Evolutionary conservation across 495 filamentous ascomycete genomes (phyloP), one percentile per base, ranked within the genome.

Genomic region (Viridothelium virens): DNA sequence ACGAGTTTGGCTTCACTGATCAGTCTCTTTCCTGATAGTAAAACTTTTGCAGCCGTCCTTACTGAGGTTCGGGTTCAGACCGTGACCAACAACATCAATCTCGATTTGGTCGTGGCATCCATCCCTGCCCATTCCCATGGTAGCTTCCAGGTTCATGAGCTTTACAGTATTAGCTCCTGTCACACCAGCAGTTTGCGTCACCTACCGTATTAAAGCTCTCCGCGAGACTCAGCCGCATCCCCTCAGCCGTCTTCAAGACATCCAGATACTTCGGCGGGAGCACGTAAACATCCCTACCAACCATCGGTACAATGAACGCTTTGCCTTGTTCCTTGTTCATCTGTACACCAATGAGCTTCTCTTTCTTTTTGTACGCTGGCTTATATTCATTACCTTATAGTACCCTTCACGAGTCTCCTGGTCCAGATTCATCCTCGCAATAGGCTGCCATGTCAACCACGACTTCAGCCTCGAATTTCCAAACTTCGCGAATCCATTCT

Each of bases 271-370:
- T 53, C 18, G 48, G 48, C 18, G 48, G 48, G 18, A 53, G 48
- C 5, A 53, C 48, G n/a, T 53, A 53, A 53, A 53, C 1, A 18
- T 53, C 48, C 1, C 10, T 53, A 14, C 48, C 48, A 5, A 53
- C 48, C 48, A 53, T 53, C 48, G 48, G 48, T 5, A 53, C 48
- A n/a, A 53, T 53, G 18, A 53, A 53, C 9, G 48, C 48, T 53
- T 53, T 53, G 5, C 48, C 48, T 53, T 53, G 48, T 25, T 18
- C 18, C 16, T 53, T 53, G 48, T 53, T 53, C 18, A 53, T 25
- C 12, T 53, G 18, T 53, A 5, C 18, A n/a, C 18, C 48, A 53
- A 25, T 16, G 2, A 9, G 18, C 18, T 9, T 14, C 48, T 46
- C 16, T 46, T 46, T 9, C 41, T 46, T 14, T 0, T 5, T 2